A percentile compares a stretch with the other conserved stretches of the same genome.
phyloP scores from a whole-genome alignment of 495 filamentous ascomycete species.

The Cryomyces minteri region DNA sequence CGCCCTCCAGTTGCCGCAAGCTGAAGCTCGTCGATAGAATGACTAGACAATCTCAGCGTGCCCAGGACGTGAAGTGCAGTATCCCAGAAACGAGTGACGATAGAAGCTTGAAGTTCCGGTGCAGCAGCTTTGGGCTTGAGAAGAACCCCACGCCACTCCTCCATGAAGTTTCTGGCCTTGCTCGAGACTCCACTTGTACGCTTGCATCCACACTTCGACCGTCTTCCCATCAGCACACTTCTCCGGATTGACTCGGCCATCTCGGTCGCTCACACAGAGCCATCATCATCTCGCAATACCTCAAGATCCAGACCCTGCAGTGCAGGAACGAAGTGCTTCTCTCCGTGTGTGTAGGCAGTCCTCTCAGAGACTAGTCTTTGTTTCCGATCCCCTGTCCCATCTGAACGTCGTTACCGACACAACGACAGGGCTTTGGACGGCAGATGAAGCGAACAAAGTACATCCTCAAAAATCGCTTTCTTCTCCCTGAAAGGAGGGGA shows the following conservation, averaged over 20 bases:
- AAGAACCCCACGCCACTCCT: no score
- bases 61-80: no score
- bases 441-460: constrained; percentile 19
- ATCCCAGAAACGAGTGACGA: no score
- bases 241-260: not conserved
- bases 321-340: constrained; percentile 22
- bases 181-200: no score
- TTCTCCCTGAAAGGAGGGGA: constrained; percentile 2
- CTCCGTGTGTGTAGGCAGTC: constrained; percentile 40
- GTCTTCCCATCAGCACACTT: no score
- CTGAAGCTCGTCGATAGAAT: not conserved
- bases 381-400: constrained; percentile 13
- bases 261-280: not conserved
- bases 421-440: not conserved
- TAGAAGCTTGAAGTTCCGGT: no score
- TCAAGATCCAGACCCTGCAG: constrained; percentile 15
- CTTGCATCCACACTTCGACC: no score
- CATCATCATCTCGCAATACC: not conserved
- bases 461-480: constrained; percentile 24
- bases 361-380: constrained; percentile 24
- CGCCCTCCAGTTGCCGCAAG: no score
- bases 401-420: not conserved
- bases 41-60: no score
- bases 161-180: no score
- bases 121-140: no score